These are phyloP conservation scores for Erucastrum elatum DNA, from an alignment of 345 rosid genomes.

Conservation along the genomic window DNA sequence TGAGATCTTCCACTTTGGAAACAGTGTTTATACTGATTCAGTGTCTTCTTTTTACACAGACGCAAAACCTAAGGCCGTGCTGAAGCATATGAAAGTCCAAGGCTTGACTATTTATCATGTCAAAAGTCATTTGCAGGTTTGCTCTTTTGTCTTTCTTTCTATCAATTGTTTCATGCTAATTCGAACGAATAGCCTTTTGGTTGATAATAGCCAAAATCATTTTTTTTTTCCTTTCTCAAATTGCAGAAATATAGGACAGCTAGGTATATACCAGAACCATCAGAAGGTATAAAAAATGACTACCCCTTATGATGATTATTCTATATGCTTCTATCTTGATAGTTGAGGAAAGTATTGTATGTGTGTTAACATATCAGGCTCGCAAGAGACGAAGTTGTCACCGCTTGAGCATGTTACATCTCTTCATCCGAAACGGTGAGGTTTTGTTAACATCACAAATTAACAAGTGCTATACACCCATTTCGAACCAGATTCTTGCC, in stretches of 20 bases:
- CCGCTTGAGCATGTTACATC: conserved; percentile 65
- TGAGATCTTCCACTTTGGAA: not conserved
- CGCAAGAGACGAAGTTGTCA: conserved; percentile 58
- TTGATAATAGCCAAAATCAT: not conserved
- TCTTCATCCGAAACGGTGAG: conserved; percentile 57
- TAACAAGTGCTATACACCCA: conserved; percentile 1
- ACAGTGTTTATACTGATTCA: conserved; percentile 34
- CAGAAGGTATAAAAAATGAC: conserved; percentile 54
- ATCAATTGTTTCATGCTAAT: not conserved
- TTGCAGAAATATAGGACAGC: conserved; percentile 93
- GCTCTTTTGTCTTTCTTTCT: not conserved
- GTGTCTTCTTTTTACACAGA: conserved; percentile 38
- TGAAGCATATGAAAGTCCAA: conserved; percentile 84
- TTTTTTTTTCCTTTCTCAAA: not conserved
- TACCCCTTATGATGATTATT: not conserved
- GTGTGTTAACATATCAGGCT: conserved; percentile 45
- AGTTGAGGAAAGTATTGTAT: not conserved
- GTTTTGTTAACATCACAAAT: conserved; percentile 11
- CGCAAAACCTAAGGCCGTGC: conserved; percentile 90
- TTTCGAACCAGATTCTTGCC: not conserved
- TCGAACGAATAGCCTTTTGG: not conserved
- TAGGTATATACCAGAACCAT: conserved; percentile 66
- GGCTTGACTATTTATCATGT: conserved; percentile 90
- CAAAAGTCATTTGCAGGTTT: conserved; percentile 94
- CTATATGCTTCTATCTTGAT: conserved; percentile 3